A percentile compares a stretch with the other conserved stretches of the same genome.
These are phyloP conservation scores for Ensete ventricosum DNA, from an alignment of 176 grass and related monocot species.

Conservation along the genomic window DNA sequence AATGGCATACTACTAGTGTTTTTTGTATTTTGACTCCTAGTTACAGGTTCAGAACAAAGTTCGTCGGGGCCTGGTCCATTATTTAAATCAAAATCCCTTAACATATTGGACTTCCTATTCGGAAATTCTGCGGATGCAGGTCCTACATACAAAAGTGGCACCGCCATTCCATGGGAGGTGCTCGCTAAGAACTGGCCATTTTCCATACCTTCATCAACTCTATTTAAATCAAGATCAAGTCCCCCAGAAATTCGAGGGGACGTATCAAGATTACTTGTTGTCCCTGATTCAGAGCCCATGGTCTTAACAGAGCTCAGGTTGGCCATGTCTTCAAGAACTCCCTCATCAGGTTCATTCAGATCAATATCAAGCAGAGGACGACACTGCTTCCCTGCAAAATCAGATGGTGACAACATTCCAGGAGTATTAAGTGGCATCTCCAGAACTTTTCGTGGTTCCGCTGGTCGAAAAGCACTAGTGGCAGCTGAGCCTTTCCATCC, in stretches of 20 bases:
- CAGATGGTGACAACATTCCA: constrained; percentile 27
- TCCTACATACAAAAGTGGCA: constrained; percentile 29
- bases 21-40: constrained; percentile 21
- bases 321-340: constrained; percentile 45
- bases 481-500: constrained; percentile 79
- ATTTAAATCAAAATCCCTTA: constrained; percentile 66
- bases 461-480: constrained; percentile 64
- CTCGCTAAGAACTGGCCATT: constrained; percentile 26
- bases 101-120: constrained; percentile 44
- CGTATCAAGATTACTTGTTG: constrained; percentile 24
- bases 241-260: constrained; percentile 24
- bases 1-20: constrained; percentile 33
- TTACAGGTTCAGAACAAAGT: constrained; percentile 21
- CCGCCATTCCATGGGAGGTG: constrained; percentile 35
- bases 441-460: constrained; percentile 34
- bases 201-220: constrained; percentile 29
- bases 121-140: constrained; percentile 21
- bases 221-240: constrained; percentile 11
- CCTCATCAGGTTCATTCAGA: constrained; percentile 73
- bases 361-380: constrained; percentile 52
- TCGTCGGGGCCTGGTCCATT: constrained; percentile 28
- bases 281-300: constrained; percentile 45
- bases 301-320: constrained; percentile 42
- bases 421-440: constrained; percentile 37
- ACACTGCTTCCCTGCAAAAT: constrained; percentile 36